These are phyloP conservation scores for Paspalum notatum DNA, from an alignment of 176 grass and related monocot species.

Conservation along the genomic window DNA sequence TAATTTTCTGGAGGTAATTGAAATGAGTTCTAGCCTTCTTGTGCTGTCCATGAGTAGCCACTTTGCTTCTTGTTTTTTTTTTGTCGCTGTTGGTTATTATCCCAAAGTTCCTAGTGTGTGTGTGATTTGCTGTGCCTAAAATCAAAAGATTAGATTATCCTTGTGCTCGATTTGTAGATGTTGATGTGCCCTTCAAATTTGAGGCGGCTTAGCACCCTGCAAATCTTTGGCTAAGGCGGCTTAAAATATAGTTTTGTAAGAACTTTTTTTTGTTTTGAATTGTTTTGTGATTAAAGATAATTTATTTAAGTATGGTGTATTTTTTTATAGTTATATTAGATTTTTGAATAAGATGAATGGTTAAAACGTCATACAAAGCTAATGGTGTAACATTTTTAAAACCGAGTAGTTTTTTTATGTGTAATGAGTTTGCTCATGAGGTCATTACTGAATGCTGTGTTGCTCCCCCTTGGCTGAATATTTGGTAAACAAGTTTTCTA, in stretches of 20 bases:
- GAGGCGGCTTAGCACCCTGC: not conserved
- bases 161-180: not conserved
- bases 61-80: not conserved
- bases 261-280: no score
- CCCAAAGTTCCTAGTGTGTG: not conserved
- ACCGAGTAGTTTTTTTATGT: no score
- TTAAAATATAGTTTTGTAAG: no score
- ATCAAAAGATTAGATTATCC: not conserved
- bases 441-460: not conserved
- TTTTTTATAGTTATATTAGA: no score
- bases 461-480: no score
- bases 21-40: slow-evolving; percentile 23
- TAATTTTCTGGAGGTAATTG: slow-evolving; percentile 49
- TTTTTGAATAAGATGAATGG: no score
- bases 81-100: not conserved
- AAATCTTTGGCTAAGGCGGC: no score
- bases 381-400: no score
- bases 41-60: not conserved
- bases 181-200: not conserved
- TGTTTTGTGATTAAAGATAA: no score
- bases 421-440: not conserved
- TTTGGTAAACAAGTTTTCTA: no score
- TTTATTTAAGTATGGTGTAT: no score
- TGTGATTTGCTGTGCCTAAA: not conserved
- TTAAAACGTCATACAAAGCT: no score